These are phyloP conservation scores for Cadophora sp. DNA, from an alignment of 2,329 filamentous ascomycete species.

Conservation along the genomic window DNA sequence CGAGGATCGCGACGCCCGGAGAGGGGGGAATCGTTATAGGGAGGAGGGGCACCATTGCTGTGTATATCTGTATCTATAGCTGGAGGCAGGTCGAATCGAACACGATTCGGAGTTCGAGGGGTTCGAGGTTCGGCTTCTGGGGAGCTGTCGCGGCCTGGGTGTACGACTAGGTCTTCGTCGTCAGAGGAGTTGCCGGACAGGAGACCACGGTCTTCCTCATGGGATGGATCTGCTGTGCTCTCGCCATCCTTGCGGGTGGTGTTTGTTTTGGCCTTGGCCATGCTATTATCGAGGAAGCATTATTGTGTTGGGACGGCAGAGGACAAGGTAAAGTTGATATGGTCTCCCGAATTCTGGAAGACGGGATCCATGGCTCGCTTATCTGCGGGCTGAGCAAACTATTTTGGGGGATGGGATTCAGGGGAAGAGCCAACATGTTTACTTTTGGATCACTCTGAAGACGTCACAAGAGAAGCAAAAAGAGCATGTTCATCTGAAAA, in stretches of 20 bases:
- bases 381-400: constrained; percentile 16
- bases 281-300: constrained; percentile 51
- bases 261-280: constrained; percentile 51
- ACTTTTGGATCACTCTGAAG: neutral
- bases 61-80: constrained; percentile 40
- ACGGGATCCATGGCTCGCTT: constrained; percentile 29
- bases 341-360: constrained; percentile 10
- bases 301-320: constrained; percentile 33
- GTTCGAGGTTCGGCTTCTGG: constrained; percentile 34
- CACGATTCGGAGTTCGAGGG: constrained; percentile 44
- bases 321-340: constrained; percentile 18
- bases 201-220: constrained; percentile 50
- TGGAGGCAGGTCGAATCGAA: constrained; percentile 45
- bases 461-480: neutral
- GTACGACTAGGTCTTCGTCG: constrained; percentile 42
- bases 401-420: constrained; percentile 19
- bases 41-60: constrained; percentile 52
- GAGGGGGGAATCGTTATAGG: constrained; percentile 39
- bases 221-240: constrained; percentile 25
- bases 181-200: constrained; percentile 43
- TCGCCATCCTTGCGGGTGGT: constrained; percentile 41
- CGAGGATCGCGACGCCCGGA: constrained; percentile 42
- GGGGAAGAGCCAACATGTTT: neutral
- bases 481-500: neutral
- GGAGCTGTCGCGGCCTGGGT: constrained; percentile 31